Evolutionary conservation across 371 early-diverging fungal species (phyloP).

Genomic region (Mortierella sp.): DNA sequence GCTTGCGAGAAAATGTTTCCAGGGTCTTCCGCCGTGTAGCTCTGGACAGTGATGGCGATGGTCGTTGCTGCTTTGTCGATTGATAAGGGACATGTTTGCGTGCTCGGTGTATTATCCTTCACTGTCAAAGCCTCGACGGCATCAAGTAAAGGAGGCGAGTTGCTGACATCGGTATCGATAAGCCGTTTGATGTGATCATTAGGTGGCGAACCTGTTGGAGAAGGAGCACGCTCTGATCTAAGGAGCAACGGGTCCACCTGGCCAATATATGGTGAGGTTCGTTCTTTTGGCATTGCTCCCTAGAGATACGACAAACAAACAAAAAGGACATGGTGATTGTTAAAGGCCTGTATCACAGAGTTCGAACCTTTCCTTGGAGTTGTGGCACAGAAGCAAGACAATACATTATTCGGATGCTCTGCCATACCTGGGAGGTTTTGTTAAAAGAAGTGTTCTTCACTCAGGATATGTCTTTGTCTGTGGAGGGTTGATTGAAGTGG

Average conservation of each 20-base stretch:
- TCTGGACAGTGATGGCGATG: not conserved
- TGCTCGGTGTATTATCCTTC: not conserved
- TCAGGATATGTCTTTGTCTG: not conserved
- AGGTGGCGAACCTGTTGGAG: not conserved
- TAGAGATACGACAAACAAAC: not conserved
- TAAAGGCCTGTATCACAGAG: not conserved
- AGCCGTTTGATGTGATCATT: not conserved
- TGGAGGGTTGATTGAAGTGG: not conserved
- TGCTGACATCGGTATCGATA: not conserved
- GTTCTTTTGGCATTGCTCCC: not conserved
- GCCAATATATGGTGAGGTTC: not conserved
- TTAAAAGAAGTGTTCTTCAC: not conserved
- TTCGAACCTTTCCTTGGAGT: not conserved
- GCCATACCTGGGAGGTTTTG: not conserved
- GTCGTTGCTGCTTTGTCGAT: not conserved
- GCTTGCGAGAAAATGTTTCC: not conserved
- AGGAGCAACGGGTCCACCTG: not conserved
- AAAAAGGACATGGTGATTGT: not conserved
- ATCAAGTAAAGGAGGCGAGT: not conserved
- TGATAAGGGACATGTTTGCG: not conserved
- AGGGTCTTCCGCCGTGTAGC: not conserved
- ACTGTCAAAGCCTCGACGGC: not conserved
- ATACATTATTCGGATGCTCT: not conserved
- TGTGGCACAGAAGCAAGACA: not conserved
- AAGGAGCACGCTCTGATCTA: not conserved